phyloP scores from a whole-genome alignment of 805 yeast species.

The Metschnikowia picachoensis region DNA sequence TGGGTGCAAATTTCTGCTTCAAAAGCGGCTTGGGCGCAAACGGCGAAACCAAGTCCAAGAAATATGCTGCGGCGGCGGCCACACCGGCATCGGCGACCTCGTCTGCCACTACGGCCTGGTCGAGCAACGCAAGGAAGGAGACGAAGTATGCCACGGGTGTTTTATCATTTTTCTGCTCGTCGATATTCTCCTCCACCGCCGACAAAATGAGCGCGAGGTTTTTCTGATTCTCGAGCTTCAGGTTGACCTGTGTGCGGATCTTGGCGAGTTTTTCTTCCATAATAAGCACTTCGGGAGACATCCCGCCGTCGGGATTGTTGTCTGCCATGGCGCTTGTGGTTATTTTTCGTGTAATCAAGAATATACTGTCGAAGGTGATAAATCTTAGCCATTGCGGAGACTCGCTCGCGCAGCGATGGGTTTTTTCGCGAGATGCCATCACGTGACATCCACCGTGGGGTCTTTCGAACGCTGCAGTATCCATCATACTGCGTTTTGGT shows the following conservation, averaged over 20 bases:
- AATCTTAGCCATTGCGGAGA: not conserved
- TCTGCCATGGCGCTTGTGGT: slow-evolving; percentile 20
- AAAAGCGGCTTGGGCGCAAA: slow-evolving; percentile 66
- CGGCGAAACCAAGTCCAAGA: slow-evolving; percentile 76
- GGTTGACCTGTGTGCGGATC: slow-evolving; percentile 66
- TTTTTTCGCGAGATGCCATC: slow-evolving; percentile 12
- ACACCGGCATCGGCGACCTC: slow-evolving; percentile 56
- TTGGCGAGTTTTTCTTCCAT: slow-evolving; percentile 61
- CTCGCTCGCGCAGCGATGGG: slow-evolving; percentile 2
- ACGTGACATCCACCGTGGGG: slow-evolving; percentile 4
- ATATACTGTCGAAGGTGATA: too few species aligned
- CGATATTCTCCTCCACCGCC: slow-evolving; percentile 87
- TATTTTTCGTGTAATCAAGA: not conserved
- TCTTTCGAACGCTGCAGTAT: not conserved
- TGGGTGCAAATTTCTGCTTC: slow-evolving; percentile 70
- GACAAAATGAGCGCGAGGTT: slow-evolving; percentile 77
- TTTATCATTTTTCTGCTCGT: slow-evolving; percentile 56
- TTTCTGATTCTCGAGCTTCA: slow-evolving; percentile 85
- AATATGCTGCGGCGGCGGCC: slow-evolving; percentile 74
- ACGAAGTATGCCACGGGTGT: slow-evolving; percentile 82
- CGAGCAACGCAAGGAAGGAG: slow-evolving; percentile 76
- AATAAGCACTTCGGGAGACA: slow-evolving; percentile 38
- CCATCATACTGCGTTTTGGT: not conserved
- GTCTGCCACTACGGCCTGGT: slow-evolving; percentile 56
- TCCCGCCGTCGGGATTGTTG: slow-evolving; percentile 39